Percentiles rank a stretch among this genome's conserved stretches.
phyloP scores from a whole-genome alignment of 139 green algal species.

The Coccomyxa sp. region DNA sequence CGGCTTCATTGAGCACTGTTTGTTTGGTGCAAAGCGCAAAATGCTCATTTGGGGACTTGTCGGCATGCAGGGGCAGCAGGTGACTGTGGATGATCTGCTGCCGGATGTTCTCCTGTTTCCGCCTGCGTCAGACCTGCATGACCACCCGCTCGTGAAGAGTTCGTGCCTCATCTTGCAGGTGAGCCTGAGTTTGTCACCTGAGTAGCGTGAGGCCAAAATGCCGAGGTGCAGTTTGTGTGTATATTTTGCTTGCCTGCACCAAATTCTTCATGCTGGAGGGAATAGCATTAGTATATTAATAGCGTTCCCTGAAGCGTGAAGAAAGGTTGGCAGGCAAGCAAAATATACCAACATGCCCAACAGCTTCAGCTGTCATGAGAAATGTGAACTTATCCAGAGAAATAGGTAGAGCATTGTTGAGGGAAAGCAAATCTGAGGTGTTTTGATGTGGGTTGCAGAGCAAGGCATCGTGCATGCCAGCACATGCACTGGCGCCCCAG shows the following conservation, averaged over 20 bases:
- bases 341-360: neutral
- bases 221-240: neutral
- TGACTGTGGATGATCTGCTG: conserved; percentile 52
- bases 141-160: conserved; percentile 71
- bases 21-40: no score
- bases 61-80: neutral
- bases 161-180: conserved; percentile 76
- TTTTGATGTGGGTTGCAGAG: conserved; percentile 44
- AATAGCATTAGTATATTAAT: no score
- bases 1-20: no score
- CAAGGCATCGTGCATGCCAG: conserved; percentile 85
- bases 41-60: no score
- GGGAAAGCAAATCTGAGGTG: neutral
- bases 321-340: no score
- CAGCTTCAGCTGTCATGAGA: neutral
- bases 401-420: neutral
- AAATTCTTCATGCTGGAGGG: no score
- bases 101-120: conserved; percentile 81
- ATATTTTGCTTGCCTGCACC: no score
- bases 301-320: no score
- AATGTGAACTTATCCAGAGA: neutral
- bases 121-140: conserved; percentile 81
- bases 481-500: conserved; percentile 70
- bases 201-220: neutral
- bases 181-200: conserved; percentile 1